Evolutionary conservation across 2,329 filamentous ascomycete genomes (phyloP).

Genomic region (Monilinia fructigena): DNA sequence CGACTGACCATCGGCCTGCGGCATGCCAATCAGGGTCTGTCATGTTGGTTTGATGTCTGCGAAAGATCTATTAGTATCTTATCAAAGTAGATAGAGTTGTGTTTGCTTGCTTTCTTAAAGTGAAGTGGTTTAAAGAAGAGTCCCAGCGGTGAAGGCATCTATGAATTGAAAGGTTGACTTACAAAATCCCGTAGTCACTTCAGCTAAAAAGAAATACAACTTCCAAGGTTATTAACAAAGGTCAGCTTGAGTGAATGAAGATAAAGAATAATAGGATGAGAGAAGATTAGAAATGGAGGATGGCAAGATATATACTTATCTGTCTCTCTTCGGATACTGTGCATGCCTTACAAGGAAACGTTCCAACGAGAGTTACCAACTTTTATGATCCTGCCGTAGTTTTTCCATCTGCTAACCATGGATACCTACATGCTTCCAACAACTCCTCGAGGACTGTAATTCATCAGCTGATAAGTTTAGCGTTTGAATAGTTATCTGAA

Average conservation of each 20-base stretch:
- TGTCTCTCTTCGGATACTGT: constrained; percentile 5
- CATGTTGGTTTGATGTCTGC: constrained; percentile 9
- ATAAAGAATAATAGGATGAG: neutral
- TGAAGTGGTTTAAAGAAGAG: neutral
- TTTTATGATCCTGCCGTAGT: neutral
- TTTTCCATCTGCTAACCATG: neutral
- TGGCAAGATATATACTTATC: constrained; percentile 13
- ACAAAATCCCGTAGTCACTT: neutral
- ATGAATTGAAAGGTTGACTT: neutral
- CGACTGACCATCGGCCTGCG: constrained; percentile 16
- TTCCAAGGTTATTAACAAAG: neutral
- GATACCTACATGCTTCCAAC: constrained; percentile 6
- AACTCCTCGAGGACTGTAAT: neutral
- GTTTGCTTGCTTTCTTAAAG: neutral
- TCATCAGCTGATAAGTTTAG: constrained; percentile 19
- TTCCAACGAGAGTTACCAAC: neutral
- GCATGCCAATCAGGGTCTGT: neutral
- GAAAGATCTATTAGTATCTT: neutral
- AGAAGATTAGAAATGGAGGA: neutral
- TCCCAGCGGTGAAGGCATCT: neutral
- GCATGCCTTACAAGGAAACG: neutral
- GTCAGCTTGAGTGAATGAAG: neutral
- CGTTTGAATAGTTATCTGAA: neutral
- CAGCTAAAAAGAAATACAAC: neutral
- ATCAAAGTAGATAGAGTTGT: neutral